Evolutionary conservation across 1,139 yeast species (phyloP), one percentile per base, ranked within the genome.

Genomic region (Suhomyces coccinellae): DNA sequence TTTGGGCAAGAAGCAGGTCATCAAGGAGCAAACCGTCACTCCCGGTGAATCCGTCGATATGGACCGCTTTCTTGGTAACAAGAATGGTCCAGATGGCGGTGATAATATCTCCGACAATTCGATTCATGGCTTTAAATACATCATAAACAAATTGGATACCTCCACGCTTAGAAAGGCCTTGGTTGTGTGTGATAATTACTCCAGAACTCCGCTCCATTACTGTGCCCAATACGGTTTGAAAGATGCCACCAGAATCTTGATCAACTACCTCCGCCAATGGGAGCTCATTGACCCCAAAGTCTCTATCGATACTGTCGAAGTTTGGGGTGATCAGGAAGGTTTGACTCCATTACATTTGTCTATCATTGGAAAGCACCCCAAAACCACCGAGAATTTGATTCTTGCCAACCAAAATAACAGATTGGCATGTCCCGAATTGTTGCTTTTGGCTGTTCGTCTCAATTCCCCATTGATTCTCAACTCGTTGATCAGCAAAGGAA

Each of bases 181-280:
- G 37, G 66, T 82, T 43, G 82, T 84, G 36, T 77, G 77, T 39
- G 99, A 93, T 61, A 83, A 80, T 50, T 87, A 89, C 58, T 74
- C 74, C 47, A 77, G 97, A 52, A 86, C 97, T 0, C 96, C 98
- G 0, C 70, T 93, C 46, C 98, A 93, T 66, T 91, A 91, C 63
- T 83, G 96, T 13, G 85, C 95, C 1, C 95, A 88, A 58, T 89
- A 84, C 61, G 98, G 98, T 0, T 73, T 91, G 46, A 81, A 79
- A 49, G 80, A 78, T 42, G 80, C 85, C 35, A 74, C 89, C 2
- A 69, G 68, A 20, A 71, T 82, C 10, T 71, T 91, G 30, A 65
- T 90, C 22, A 71, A 73, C 31, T 78, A 73, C 56, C 56, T 68
- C 33, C 26, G 36, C 16, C 50, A 57, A 26, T 67, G 73, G 69